A percentile compares a stretch with the other conserved stretches of the same genome.
Conservation (phyloP, 176 grass and related monocot genomes). For the Triticum urartu region DNA sequence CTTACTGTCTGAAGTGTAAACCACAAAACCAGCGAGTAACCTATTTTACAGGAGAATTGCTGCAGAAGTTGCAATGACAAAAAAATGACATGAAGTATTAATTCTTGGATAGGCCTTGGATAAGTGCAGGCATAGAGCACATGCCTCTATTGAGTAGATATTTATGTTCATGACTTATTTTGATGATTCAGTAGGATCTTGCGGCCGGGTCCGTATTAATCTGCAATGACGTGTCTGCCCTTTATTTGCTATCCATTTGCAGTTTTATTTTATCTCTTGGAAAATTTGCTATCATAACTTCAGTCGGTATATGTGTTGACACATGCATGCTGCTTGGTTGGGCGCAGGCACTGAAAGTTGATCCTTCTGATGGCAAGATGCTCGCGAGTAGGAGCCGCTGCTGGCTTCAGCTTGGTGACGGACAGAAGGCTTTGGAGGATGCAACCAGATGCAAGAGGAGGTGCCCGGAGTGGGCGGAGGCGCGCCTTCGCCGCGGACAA, state of each 20-base stretch:
- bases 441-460: constrained; percentile 17
- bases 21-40: background rate
- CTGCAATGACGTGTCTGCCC: background rate
- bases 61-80: background rate
- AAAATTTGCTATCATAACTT: background rate
- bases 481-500: constrained; percentile 30
- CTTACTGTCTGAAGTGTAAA: background rate
- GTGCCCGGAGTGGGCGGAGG: constrained; percentile 31
- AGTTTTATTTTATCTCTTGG: background rate
- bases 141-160: background rate
- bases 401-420: constrained; percentile 47
- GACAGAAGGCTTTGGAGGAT: constrained; percentile 34
- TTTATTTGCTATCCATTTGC: background rate
- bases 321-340: background rate
- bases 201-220: background rate
- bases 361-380: constrained; percentile 17
- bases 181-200: background rate
- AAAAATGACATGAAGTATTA: background rate
- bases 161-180: background rate
- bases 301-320: background rate
- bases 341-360: constrained; percentile 34
- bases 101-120: background rate
- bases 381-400: constrained; percentile 55
- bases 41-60: too few relatives aligned
- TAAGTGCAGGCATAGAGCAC: background rate